phyloP scores from a whole-genome alignment of 106 monocot genomes.

The Dendrobium catenatum region DNA sequence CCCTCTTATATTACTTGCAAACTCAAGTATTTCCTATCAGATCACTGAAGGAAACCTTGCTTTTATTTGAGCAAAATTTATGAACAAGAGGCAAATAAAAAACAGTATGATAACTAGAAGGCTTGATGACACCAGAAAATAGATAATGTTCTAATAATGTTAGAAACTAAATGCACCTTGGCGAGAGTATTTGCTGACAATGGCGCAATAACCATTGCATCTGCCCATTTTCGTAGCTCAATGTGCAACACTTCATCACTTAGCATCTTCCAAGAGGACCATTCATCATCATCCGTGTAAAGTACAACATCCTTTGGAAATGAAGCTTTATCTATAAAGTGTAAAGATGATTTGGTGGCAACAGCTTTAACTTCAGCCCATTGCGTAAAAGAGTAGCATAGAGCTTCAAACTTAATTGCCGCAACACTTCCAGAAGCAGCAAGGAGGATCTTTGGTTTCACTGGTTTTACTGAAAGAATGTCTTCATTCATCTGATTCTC shows the following conservation, averaged over 20 bases:
- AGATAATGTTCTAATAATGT: background rate
- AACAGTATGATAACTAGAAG: background rate
- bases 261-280: slow-evolving; percentile 81
- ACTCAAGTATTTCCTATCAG: no score
- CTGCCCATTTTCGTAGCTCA: slow-evolving; percentile 91
- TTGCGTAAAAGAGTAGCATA: slow-evolving; percentile 66
- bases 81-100: background rate
- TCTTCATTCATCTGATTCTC: background rate
- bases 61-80: background rate
- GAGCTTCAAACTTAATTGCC: slow-evolving; percentile 76
- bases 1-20: no score
- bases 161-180: slow-evolving; percentile 40
- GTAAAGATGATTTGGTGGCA: slow-evolving; percentile 65
- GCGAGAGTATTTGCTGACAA: slow-evolving; percentile 91
- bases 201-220: slow-evolving; percentile 82
- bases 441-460: slow-evolving; percentile 63
- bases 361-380: slow-evolving; percentile 97
- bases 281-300: slow-evolving; percentile 87
- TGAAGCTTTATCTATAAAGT: slow-evolving; percentile 62
- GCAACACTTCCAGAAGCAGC: slow-evolving; percentile 97
- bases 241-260: slow-evolving; percentile 86
- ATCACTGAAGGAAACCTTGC: background rate
- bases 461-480: slow-evolving; percentile 3
- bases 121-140: background rate
- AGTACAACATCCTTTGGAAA: slow-evolving; percentile 57